Percentiles rank a stretch among this genome's conserved stretches.
Evolutionary conservation across 2,329 filamentous ascomycete species (phyloP).

Genomic region (Penicillium decumbens): DNA sequence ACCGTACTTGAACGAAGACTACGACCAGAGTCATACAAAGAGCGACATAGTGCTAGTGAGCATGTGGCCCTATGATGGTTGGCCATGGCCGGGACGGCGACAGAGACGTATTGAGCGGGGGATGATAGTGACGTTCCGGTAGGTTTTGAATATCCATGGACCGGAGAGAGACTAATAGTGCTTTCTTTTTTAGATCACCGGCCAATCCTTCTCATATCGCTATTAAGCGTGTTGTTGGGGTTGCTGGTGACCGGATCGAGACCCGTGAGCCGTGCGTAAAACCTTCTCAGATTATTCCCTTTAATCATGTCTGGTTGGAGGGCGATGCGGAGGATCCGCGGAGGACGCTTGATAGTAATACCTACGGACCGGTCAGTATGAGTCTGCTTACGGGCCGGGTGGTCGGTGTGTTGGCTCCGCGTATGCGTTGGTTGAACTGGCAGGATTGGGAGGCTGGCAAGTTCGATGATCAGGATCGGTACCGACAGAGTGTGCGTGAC

Average conservation of each 20-base stretch:
- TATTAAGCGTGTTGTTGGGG: constrained; percentile 76
- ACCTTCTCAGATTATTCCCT: constrained; percentile 58
- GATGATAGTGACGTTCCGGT: constrained; percentile 66
- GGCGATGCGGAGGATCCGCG: constrained; percentile 69
- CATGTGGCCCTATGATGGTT: constrained; percentile 43
- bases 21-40: constrained; percentile 42
- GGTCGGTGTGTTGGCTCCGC: constrained; percentile 66
- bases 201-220: constrained; percentile 62
- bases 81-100: constrained; percentile 44
- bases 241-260: constrained; percentile 72
- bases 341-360: constrained; percentile 76
- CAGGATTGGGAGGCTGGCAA: constrained; percentile 35
- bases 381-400: constrained; percentile 71
- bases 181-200: constrained; percentile 57
- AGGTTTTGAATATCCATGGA: not conserved
- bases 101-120: constrained; percentile 60
- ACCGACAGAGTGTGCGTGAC: constrained; percentile 34
- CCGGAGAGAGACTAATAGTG: not conserved
- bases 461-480: constrained; percentile 18
- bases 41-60: constrained; percentile 44
- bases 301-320: constrained; percentile 90
- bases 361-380: constrained; percentile 77
- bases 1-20: constrained; percentile 67
- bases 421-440: constrained; percentile 36
- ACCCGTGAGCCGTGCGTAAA: constrained; percentile 60